Percentiles rank a stretch among this genome's conserved stretches.
phyloP scores from a whole-genome alignment of 495 filamentous ascomycete species.

The Hypoxylon rickii region DNA sequence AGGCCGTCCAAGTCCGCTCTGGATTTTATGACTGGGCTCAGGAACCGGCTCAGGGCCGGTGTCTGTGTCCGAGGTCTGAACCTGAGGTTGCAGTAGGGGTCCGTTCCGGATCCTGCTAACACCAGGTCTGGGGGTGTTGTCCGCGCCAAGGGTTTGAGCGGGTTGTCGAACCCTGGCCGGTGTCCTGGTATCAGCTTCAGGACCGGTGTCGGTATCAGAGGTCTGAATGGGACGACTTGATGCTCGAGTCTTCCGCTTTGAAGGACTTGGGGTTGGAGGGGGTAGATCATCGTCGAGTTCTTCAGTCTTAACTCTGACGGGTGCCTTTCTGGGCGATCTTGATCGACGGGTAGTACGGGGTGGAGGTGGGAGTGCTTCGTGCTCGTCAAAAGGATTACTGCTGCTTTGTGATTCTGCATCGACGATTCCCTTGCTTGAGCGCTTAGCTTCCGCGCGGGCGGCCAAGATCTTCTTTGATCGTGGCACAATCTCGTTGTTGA shows the following conservation, averaged over 20 bases:
- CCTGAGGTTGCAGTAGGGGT: no score
- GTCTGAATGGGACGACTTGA: slow-evolving; percentile 50
- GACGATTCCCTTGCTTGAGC: slow-evolving; percentile 82
- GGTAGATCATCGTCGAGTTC: slow-evolving; percentile 47
- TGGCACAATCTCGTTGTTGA: slow-evolving; percentile 78
- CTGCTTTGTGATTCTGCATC: slow-evolving; percentile 66
- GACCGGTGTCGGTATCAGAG: slow-evolving; percentile 57
- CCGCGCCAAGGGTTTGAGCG: no score
- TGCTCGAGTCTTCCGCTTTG: slow-evolving; percentile 56
- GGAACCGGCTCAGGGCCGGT: slow-evolving; percentile 52
- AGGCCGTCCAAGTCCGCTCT: slow-evolving; percentile 27
- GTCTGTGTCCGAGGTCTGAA: slow-evolving; percentile 55
- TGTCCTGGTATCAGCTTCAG: no score
- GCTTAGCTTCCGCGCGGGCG: slow-evolving; percentile 74
- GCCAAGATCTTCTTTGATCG: slow-evolving; percentile 74
- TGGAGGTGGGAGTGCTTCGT: slow-evolving; percentile 48
- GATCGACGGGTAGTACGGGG: slow-evolving; percentile 48
- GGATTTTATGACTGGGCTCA: slow-evolving; percentile 36
- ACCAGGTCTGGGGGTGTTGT: no score
- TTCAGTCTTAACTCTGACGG: slow-evolving; percentile 52
- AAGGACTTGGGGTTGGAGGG: slow-evolving; percentile 48
- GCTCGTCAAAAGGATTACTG: slow-evolving; percentile 48
- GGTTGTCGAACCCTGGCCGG: no score
- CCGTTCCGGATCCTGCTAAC: no score
- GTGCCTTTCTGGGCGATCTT: slow-evolving; percentile 53